A percentile compares a stretch with the other conserved stretches of the same genome.
phyloP scores from a whole-genome alignment of 192 early-diverging fungal species.

The Linnemannia schmuckeri region DNA sequence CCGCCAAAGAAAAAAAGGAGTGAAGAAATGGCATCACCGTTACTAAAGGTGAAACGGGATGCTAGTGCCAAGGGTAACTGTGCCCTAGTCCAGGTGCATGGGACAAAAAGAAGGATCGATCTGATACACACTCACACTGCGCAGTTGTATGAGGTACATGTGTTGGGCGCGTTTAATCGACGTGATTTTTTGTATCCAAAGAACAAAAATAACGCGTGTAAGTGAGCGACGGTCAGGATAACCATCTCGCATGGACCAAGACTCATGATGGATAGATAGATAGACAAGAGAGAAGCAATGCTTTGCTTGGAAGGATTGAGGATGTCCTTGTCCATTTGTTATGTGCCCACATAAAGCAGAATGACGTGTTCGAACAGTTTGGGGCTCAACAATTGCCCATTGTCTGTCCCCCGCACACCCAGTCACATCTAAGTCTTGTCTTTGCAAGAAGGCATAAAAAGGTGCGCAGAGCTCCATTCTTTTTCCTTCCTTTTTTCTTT shows the following conservation, averaged over 20 bases:
- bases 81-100: background rate
- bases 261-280: too few relatives aligned
- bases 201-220: too few relatives aligned
- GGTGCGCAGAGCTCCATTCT: slow-evolving; percentile 38
- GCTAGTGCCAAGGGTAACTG: background rate
- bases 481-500: slow-evolving; percentile 33
- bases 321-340: too few relatives aligned
- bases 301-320: too few relatives aligned
- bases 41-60: background rate
- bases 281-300: too few relatives aligned
- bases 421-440: background rate
- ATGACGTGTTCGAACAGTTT: background rate
- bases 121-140: background rate
- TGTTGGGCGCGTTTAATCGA: background rate
- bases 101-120: background rate
- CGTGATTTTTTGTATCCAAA: background rate
- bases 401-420: background rate
- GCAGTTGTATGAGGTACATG: background rate
- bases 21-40: background rate
- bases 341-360: background rate
- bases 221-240: too few relatives aligned
- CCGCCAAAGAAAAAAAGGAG: background rate
- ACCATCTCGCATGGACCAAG: too few relatives aligned
- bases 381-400: too few relatives aligned
- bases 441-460: slow-evolving; percentile 9